Conservation (phyloP, 306 rosid genomes). For the Acacia melanoxylon region DNA sequence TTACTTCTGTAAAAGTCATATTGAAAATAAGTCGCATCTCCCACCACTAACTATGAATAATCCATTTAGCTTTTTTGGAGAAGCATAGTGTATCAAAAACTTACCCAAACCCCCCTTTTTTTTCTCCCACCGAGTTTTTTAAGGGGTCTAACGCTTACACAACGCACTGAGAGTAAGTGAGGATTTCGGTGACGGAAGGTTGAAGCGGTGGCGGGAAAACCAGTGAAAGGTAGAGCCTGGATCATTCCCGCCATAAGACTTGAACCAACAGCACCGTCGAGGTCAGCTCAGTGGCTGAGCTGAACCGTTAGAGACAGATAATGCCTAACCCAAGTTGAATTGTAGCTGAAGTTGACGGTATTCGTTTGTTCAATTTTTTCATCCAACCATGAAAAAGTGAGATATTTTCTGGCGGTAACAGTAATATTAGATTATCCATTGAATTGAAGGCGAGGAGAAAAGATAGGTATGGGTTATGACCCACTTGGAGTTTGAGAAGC, state of each 20-base stretch:
- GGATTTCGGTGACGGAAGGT: conserved; percentile 24
- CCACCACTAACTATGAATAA: too few species aligned
- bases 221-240: conserved; percentile 43
- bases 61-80: too few species aligned
- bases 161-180: too few species aligned
- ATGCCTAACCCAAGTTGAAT: neutral
- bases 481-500: neutral
- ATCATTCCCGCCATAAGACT: conserved; percentile 57
- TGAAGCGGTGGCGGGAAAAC: conserved; percentile 35
- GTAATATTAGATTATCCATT: neutral
- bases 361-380: too few species aligned
- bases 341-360: neutral
- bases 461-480: neutral
- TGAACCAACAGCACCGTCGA: neutral
- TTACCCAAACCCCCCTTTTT: too few species aligned
- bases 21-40: too few species aligned
- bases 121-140: too few species aligned
- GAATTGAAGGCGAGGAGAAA: neutral
- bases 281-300: conserved; percentile 13
- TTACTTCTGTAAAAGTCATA: too few species aligned
- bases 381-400: too few species aligned
- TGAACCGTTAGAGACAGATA: neutral
- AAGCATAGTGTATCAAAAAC: too few species aligned
- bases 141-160: too few species aligned
- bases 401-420: neutral